These are phyloP conservation scores for Dactylellina cionopaga DNA, from an alignment of 2,329 filamentous ascomycete genomes.

Conservation along the genomic window DNA sequence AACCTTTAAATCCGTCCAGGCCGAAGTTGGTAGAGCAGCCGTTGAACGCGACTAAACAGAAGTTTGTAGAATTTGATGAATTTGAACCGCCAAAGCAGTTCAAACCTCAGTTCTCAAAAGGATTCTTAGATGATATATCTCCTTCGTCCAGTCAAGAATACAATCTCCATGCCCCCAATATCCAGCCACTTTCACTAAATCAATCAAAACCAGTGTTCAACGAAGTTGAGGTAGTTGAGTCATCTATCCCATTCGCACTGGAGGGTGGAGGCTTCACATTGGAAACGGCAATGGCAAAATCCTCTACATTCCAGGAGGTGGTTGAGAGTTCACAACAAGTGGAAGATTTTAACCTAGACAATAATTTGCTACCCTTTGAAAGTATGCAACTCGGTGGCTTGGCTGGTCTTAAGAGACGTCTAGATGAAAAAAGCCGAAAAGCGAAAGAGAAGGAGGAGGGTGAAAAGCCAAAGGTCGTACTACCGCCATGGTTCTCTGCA, in stretches of 20 bases:
- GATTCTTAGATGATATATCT: neutral
- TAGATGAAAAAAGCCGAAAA: conserved; percentile 58
- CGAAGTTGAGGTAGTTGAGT: neutral
- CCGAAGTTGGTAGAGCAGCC: neutral
- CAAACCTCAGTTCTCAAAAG: neutral
- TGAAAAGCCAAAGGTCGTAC: conserved; percentile 68
- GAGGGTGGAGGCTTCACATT: conserved; percentile 34
- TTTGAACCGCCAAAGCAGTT: neutral
- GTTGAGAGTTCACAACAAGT: conserved; percentile 60
- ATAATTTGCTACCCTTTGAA: conserved; percentile 65
- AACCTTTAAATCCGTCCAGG: neutral
- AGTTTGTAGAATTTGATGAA: conserved; percentile 38
- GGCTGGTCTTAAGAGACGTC: conserved; percentile 42
- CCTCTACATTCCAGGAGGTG: conserved; percentile 57
- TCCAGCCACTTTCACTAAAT: neutral
- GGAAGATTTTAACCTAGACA: conserved; percentile 67
- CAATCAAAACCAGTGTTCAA: neutral
- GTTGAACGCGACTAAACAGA: conserved; percentile 26
- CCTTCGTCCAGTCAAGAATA: neutral
- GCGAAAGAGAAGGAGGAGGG: conserved; percentile 65
- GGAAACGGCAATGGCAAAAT: conserved; percentile 13
- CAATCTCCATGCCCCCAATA: too few species aligned
- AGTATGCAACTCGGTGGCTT: conserved; percentile 57
- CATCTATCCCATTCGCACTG: conserved; percentile 33
- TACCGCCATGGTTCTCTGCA: conserved; percentile 53